phyloP scores from a whole-genome alignment of 371 early-diverging fungal species.

The Mucor plumbeus region DNA sequence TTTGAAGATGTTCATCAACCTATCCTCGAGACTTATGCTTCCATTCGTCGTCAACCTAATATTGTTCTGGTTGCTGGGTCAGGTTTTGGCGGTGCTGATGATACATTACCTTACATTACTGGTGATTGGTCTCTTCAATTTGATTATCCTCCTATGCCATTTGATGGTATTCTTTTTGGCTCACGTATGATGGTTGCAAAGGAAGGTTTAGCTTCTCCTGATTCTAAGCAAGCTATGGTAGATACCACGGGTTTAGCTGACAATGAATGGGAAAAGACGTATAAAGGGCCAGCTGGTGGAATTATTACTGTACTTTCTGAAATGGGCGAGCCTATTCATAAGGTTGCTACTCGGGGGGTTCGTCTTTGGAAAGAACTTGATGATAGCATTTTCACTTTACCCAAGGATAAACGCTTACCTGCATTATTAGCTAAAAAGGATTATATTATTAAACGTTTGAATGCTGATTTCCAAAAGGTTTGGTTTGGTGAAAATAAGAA shows the following conservation, averaged over 20 bases:
- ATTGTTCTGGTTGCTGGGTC: constrained; percentile 92
- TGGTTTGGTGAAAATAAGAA: constrained; percentile 92
- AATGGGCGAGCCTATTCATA: constrained; percentile 97
- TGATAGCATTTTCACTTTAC: constrained; percentile 87
- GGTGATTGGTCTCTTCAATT: constrained; percentile 91
- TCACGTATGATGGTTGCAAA: constrained; percentile 96
- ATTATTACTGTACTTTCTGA: constrained; percentile 94
- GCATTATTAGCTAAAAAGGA: constrained; percentile 87
- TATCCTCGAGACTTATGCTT: constrained; percentile 92
- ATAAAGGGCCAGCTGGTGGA: constrained; percentile 90
- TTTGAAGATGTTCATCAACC: constrained; percentile 96
- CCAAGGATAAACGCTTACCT: constrained; percentile 87
- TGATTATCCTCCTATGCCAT: constrained; percentile 94
- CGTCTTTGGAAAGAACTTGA: constrained; percentile 95
- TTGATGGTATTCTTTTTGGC: constrained; percentile 93
- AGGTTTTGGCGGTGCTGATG: constrained; percentile 92
- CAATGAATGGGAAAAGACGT: constrained; percentile 91
- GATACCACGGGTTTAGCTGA: constrained; percentile 90
- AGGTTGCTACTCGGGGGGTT: constrained; percentile 95
- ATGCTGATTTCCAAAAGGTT: constrained; percentile 90
- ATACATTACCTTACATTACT: constrained; percentile 92
- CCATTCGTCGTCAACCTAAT: constrained; percentile 86
- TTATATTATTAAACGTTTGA: constrained; percentile 90
- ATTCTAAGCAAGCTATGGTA: constrained; percentile 92
- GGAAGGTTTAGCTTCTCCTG: constrained; percentile 84